Base-by-base conservation (phyloP, 2,329 filamentous ascomycete species). In the Ophiocordyceps sinensis region DNA sequence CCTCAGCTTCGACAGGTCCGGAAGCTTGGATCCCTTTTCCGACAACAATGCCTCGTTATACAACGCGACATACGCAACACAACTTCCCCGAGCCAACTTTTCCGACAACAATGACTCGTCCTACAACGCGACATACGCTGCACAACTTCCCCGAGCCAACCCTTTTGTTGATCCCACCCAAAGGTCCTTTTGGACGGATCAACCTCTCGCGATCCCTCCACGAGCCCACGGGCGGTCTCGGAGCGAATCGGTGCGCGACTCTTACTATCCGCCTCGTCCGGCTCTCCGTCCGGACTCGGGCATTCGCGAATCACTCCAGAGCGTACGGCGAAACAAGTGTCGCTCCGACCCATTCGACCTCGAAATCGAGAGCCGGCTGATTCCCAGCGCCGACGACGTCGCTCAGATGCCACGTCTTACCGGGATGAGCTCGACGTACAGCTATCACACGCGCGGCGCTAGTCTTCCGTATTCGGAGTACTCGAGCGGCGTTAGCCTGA, bases 331-430 rank as follows among this genome's bases (percentile, higher is more conserved):
- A 42, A 70, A 70, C 50, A 75, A 74, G 51, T 75, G 77, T 53
- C 71, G 75, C 36, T 78, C 75, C 2, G 75, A 80, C 47, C 76
- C 75, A 2, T 80, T 80, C 50, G 77, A 81, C 48, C 63, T 80
- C n/a, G 76, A 80, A 52, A 47, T 61, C 12, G 53, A 57, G 40
- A 46, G 45, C 30, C 49, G 45, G 8, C 21, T 49, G 10, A 34
- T 43, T 31, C 46, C 51, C 5, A 48, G 44, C 26, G 41, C 41
- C n/a, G 40, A 43, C 11, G 46, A 45, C 28, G 41, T 53, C 38
- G 45, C 49, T 8, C 41, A 43, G 28, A 46, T 50, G 44, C 49
- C 53, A 15, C 50, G 47, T 6, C 43, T 47, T 23, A 44, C 45
- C 9, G 43, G 46, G 10, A 43, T 47, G 9, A 56, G 52, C 42